phyloP scores from a whole-genome alignment of 192 early-diverging fungal species.

The Funneliformis geosporum region DNA sequence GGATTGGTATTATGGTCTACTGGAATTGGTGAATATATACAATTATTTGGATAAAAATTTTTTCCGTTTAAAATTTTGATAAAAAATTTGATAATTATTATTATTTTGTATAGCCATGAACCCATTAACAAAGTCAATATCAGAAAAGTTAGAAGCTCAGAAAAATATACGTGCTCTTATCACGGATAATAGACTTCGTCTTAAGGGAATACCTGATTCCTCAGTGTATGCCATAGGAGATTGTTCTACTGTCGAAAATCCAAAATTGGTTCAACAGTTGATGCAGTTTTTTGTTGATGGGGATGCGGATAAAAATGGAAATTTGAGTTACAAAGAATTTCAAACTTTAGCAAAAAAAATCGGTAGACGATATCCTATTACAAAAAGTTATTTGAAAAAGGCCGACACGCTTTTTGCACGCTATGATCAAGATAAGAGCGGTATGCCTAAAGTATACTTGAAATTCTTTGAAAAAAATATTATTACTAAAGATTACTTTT shows the following conservation, averaged over 20 bases:
- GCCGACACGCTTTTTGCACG: constrained; percentile 46
- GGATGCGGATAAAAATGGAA: constrained; percentile 51
- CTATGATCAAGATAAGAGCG: constrained; percentile 54
- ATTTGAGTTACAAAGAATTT: constrained; percentile 57
- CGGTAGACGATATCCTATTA: constrained; percentile 49
- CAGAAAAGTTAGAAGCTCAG: constrained; percentile 52
- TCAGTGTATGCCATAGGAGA: constrained; percentile 73
- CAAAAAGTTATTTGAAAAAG: constrained; percentile 54
- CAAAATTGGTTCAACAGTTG: constrained; percentile 51
- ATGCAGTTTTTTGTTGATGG: constrained; percentile 50
- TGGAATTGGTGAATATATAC: constrained; percentile 48
- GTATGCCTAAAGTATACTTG: not conserved
- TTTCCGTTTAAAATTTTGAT: not conserved
- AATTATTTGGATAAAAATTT: constrained; percentile 6
- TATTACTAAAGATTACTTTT: not conserved
- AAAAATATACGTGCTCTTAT: constrained; percentile 61
- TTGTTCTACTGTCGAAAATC: constrained; percentile 72
- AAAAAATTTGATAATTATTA: no score
- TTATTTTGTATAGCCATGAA: constrained; percentile 47
- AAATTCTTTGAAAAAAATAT: not conserved
- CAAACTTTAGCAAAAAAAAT: constrained; percentile 42
- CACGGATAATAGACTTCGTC: constrained; percentile 56
- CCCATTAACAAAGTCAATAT: constrained; percentile 52
- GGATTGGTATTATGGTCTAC: constrained; percentile 60
- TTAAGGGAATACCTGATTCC: constrained; percentile 55